Evolutionary conservation across 176 grass and related monocot genomes (phyloP).

Genomic region (Aegilops tauschii): DNA sequence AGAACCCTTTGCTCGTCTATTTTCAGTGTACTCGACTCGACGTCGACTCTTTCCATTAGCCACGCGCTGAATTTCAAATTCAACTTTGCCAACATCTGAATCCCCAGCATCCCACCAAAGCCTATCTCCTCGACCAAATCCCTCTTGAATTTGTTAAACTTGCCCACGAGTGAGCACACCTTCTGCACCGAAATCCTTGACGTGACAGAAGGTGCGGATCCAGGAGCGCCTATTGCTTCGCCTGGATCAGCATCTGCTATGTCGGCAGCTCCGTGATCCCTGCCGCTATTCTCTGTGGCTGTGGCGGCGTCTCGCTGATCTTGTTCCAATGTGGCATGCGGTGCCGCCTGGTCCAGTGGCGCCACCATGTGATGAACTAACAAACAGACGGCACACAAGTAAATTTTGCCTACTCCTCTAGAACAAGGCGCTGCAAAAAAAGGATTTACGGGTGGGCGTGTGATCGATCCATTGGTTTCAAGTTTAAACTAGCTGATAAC

Average conservation of each 20-base stretch:
- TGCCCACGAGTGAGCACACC: background rate
- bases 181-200: conserved; percentile 17
- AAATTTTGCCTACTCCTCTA: background rate
- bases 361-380: background rate
- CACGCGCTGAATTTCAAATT: conserved; percentile 5
- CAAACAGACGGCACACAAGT: background rate
- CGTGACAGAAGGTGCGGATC: background rate
- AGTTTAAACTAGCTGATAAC: background rate
- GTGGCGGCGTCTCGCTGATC: background rate
- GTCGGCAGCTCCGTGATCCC: background rate
- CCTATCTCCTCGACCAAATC: background rate
- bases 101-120: background rate
- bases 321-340: background rate
- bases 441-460: background rate
- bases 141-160: background rate
- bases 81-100: background rate
- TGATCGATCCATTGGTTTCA: background rate
- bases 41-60: background rate
- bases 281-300: background rate
- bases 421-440: background rate
- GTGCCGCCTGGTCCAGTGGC: background rate
- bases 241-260: background rate
- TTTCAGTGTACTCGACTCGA: background rate
- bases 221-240: background rate
- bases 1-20: conserved; percentile 1